Evolutionary conservation across 2,329 filamentous ascomycete genomes (phyloP).

Genomic region (Allantophomopsis lycopodina): DNA sequence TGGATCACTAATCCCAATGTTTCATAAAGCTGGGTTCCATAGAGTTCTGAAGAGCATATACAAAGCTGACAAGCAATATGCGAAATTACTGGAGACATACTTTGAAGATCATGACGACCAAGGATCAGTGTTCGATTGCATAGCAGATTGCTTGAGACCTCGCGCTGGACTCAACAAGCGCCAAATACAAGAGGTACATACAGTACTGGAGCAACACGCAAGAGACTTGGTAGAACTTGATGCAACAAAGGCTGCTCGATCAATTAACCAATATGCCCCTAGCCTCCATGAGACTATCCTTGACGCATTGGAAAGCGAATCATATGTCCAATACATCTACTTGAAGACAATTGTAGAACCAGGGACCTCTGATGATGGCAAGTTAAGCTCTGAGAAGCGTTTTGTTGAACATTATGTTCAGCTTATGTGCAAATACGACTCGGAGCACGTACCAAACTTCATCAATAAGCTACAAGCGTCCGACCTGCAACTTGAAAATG

Average conservation of each 20-base stretch:
- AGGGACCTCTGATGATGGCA: conserved; percentile 17
- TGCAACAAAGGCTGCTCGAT: conserved; percentile 38
- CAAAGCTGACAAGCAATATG: conserved; percentile 64
- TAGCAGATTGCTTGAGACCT: conserved; percentile 59
- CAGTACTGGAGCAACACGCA: conserved; percentile 42
- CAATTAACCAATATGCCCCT: conserved; percentile 38
- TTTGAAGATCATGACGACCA: conserved; percentile 75
- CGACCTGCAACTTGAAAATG: conserved; percentile 63
- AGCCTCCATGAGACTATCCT: conserved; percentile 42
- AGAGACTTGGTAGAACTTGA: conserved; percentile 42
- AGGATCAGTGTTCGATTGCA: conserved; percentile 63
- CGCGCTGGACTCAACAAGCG: conserved; percentile 50
- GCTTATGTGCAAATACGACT: conserved; percentile 79
- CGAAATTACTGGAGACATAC: conserved; percentile 64
- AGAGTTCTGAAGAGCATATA: conserved; percentile 87
- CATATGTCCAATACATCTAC: conserved; percentile 48
- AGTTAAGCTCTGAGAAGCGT: conserved; percentile 32
- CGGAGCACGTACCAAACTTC: conserved; percentile 73
- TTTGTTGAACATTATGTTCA: conserved; percentile 78
- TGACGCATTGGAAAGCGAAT: conserved; percentile 34
- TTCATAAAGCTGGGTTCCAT: conserved; percentile 72
- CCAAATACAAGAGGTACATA: conserved; percentile 59
- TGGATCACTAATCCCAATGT: conserved; percentile 58
- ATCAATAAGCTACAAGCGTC: conserved; percentile 62
- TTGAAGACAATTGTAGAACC: conserved; percentile 62